These are phyloP conservation scores for Cladosporium oxysporum DNA, from an alignment of 2,329 filamentous ascomycete genomes.

Conservation along the genomic window DNA sequence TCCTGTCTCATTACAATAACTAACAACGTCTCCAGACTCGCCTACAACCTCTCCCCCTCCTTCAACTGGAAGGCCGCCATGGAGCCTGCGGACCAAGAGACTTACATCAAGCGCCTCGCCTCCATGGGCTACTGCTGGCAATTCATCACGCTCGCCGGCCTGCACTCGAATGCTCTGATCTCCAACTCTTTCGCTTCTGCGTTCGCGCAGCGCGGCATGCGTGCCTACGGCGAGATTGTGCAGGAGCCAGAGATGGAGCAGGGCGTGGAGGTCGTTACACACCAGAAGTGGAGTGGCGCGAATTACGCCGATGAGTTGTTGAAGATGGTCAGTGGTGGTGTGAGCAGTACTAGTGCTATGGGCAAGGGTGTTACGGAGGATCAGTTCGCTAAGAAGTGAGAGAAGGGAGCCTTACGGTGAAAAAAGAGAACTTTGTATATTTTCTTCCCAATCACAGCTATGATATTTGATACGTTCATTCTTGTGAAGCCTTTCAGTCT, in stretches of 20 bases:
- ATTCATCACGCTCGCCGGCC: slow-evolving; percentile 97
- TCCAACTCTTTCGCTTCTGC: slow-evolving; percentile 84
- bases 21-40: slow-evolving; percentile 60
- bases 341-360: slow-evolving; percentile 93
- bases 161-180: slow-evolving; percentile 94
- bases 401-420: not conserved
- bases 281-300: slow-evolving; percentile 98
- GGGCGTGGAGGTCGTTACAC: slow-evolving; percentile 91
- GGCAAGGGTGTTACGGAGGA: slow-evolving; percentile 97
- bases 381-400: slow-evolving; percentile 62
- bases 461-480: not conserved
- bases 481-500: not conserved
- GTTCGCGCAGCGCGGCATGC: slow-evolving; percentile 82
- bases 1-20: not conserved
- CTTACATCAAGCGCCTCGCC: slow-evolving; percentile 89
- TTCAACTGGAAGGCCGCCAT: slow-evolving; percentile 99
- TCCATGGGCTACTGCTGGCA: slow-evolving; percentile 97
- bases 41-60: slow-evolving; percentile 96
- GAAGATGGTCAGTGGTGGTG: slow-evolving; percentile 95
- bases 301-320: slow-evolving; percentile 92
- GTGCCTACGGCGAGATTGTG: slow-evolving; percentile 93
- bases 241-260: slow-evolving; percentile 96
- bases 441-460: too few species aligned
- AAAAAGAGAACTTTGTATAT: not conserved
- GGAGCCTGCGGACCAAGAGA: slow-evolving; percentile 88